phyloP scores from a whole-genome alignment of 768 basidiomycete genomes.

The Podaxis pistillaris region DNA sequence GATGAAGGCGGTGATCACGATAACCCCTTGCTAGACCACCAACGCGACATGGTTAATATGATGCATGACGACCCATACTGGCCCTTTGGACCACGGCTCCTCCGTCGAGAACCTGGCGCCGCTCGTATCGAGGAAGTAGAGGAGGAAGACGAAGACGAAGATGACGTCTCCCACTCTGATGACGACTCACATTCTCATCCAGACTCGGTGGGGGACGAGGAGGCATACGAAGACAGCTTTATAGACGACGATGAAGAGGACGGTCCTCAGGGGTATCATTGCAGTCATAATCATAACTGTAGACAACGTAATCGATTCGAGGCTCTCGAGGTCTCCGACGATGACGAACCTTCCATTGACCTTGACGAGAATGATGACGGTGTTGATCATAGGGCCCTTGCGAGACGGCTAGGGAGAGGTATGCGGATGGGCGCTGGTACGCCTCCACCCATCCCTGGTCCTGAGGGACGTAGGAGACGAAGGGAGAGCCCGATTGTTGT shows the following conservation, averaged over 20 bases:
- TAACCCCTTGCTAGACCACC: background rate
- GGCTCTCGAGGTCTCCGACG: slow-evolving; percentile 34
- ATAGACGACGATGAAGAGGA: slow-evolving; percentile 13
- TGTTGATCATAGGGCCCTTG: slow-evolving; percentile 39
- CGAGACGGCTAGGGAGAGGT: slow-evolving; percentile 20
- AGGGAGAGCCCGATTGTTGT: background rate
- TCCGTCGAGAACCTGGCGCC: background rate
- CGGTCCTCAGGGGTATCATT: slow-evolving; percentile 18
- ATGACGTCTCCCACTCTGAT: slow-evolving; percentile 13
- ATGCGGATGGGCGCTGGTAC: slow-evolving; percentile 9
- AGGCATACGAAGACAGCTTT: slow-evolving; percentile 9
- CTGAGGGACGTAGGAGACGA: background rate
- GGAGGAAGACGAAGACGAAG: slow-evolving; percentile 16
- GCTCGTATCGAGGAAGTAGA: slow-evolving; percentile 15
- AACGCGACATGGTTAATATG: background rate
- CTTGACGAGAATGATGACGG: slow-evolving; percentile 35
- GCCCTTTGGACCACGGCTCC: background rate
- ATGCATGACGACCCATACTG: background rate
- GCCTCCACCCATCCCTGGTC: background rate
- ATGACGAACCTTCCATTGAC: slow-evolving; percentile 20
- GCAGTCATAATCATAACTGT: slow-evolving; percentile 38
- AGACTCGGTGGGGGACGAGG: slow-evolving; percentile 5
- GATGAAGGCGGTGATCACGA: slow-evolving; percentile 1
- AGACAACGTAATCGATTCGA: background rate
- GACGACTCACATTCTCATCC: slow-evolving; percentile 20